Evolutionary conservation across 2,329 filamentous ascomycete genomes (phyloP), one percentile per base, ranked within the genome.

Genomic region (Kalmusia sp.): DNA sequence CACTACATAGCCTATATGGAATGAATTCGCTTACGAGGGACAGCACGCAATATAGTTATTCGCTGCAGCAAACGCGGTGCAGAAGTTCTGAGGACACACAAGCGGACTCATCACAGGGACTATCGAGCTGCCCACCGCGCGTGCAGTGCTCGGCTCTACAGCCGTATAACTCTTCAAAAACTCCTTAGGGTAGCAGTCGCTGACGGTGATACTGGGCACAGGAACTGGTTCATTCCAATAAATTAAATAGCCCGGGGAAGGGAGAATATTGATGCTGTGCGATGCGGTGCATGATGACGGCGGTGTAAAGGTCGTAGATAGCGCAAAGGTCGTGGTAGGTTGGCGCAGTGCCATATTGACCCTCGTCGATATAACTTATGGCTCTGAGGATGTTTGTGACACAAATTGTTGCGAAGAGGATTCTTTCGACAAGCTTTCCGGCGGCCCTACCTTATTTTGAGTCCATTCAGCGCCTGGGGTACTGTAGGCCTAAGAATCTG

Each of bases 41-140:
- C 66, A 69, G 44, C 64, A 69, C 3, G 61, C 66, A 17, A 62
- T 51, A 40, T 69, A 69, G 12, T 63, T 63, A 17, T 54, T 52
- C 1, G 51, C 41, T 2, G 38, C 55, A 9, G 57, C 52, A 21
- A 55, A 54, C n/a, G 54, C 49, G 2, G 61, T 61, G 28, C 60
- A 57, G 49, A 53, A 67, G 9, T 61, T 55, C 1, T 48, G 14
- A 7, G 64, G 64, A 46, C 64, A 68, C 1, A 64, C 57, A 14
- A 69, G 35, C 12, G 63, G 61, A 25, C 61, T 63, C 50, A 68
- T 59, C 1, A 60, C 52, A 1, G 66, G 64, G 4, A 65, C 61
- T 4, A 65, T 48, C 7, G 57, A 59, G 2, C 55, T 60, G 1
- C 46, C 54, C 12, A 47, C 6, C 11, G 39, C 39, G 15, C 22